Base-by-base conservation (phyloP, 768 basidiomycete genomes). In the Neoboletus subvelutipes region DNA sequence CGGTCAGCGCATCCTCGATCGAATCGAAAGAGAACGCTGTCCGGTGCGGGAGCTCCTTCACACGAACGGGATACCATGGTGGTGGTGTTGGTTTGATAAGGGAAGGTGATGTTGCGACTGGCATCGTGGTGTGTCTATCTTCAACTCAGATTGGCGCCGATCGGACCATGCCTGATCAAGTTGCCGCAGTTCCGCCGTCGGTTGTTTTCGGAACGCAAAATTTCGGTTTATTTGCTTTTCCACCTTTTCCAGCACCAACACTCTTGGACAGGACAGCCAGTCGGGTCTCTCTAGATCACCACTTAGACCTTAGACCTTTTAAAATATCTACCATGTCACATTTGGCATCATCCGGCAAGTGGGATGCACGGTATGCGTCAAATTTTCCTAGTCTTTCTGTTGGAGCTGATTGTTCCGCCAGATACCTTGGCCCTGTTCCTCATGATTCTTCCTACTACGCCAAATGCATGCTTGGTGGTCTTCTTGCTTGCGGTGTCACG, bases 1-100 rank as follows among this genome's bases (percentile, higher is more conserved):
- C 89, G 6, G 72, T 80, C 28, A 98, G 72, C 0, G 95, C 92
- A 17, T 85, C 87, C 57, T 90, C 84, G 60, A 98, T 83, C 0
- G 83, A 56, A 66, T 98, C 94, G 64, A 98, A 95, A 0, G 81
- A 66, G 66, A 90, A 91, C 13, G 57, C 45, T 0, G 69, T 59
- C 18, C 79, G 71, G 4, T 26, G 33, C 0, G 66, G 61, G 1
- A 45, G 55, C 2, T 67, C 64, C 24, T 52, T 57, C 0, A 54
- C 66, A 33, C 64, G 67, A 28, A 66, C 17, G 34, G 71, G 64
- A 31, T 53, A 55, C 71, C 71, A 71, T 24, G 41, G 24, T 17
- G 33, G 11, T 5, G 54, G 24, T 9, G 62, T 67, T 29, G 50
- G 13, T 41, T 67, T 66, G 1, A 17, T 22, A 33, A 34, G 53